phyloP scores from a whole-genome alignment of 2,329 filamentous ascomycete genomes.

The Thermothelomyces thermophilus region DNA sequence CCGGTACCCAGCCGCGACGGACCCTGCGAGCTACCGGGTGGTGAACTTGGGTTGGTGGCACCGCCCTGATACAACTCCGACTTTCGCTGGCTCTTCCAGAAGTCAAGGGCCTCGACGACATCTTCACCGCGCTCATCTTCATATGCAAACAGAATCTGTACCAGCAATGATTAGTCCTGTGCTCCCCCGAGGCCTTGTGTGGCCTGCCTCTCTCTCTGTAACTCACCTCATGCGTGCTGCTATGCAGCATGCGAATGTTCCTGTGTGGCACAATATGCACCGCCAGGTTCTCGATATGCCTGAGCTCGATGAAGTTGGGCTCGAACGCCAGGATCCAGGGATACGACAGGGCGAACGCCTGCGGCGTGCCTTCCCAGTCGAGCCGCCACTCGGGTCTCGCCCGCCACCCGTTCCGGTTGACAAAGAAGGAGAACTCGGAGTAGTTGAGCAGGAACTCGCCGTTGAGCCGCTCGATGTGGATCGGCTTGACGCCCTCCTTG shows the following conservation, averaged over 20 bases:
- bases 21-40: constrained; percentile 7
- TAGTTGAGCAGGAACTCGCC: constrained; percentile 98
- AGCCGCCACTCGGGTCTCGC: constrained; percentile 95
- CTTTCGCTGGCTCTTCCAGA: constrained; percentile 69
- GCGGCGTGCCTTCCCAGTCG: constrained; percentile 91
- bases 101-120: constrained; percentile 89
- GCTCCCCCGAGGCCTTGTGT: not conserved
- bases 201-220: no score
- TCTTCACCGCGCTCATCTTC: constrained; percentile 94
- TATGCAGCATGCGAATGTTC: constrained; percentile 96
- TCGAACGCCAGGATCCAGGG: constrained; percentile 98
- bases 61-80: constrained; percentile 28
- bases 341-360: constrained; percentile 88
- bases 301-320: constrained; percentile 92
- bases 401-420: constrained; percentile 97
- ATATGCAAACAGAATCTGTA: constrained; percentile 91
- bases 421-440: constrained; percentile 98
- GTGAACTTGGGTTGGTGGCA: constrained; percentile 4
- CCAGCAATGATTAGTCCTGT: not conserved
- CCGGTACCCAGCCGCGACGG: not conserved
- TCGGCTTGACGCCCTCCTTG: constrained; percentile 87
- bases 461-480: constrained; percentile 94
- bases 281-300: constrained; percentile 88
- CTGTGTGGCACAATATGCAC: constrained; percentile 95
- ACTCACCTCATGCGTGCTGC: constrained; percentile 89